Conservation (phyloP, 202 grass and related monocot species). For the Zoysia matrella region DNA sequence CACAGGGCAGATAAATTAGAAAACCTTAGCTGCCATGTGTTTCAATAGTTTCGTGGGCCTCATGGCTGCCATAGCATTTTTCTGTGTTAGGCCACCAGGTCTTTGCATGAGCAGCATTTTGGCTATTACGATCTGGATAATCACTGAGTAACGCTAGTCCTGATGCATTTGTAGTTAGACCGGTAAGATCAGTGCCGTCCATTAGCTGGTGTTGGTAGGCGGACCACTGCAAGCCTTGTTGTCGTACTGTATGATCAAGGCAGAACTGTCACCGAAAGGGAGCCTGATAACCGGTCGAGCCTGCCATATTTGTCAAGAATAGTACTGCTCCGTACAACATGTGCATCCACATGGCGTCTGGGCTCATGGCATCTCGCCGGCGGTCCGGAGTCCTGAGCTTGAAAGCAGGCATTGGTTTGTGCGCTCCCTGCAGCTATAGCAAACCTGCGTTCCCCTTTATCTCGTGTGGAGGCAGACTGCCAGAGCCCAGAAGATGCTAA, state of each 20-base stretch:
- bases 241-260: neutral
- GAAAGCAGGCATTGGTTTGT: neutral
- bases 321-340: constrained; percentile 16
- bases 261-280: neutral
- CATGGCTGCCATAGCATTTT: constrained; percentile 34
- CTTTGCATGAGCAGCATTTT: constrained; percentile 30
- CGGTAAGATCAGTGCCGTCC: neutral
- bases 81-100: constrained; percentile 26
- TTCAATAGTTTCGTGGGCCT: constrained; percentile 39
- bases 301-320: constrained; percentile 27
- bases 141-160: neutral
- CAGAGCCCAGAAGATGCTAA: constrained; percentile 10
- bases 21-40: constrained; percentile 49
- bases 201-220: neutral
- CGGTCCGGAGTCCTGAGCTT: constrained; percentile 20
- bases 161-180: neutral
- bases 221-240: neutral
- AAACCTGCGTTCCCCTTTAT: constrained; percentile 23
- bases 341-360: constrained; percentile 45
- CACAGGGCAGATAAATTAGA: constrained; percentile 23
- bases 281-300: neutral
- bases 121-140: constrained; percentile 36
- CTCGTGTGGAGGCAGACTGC: constrained; percentile 6
- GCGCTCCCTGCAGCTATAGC: constrained; percentile 25
- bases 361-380: constrained; percentile 33